Base-by-base conservation (phyloP, 768 basidiomycete genomes). In the Tylopilus felleus region DNA sequence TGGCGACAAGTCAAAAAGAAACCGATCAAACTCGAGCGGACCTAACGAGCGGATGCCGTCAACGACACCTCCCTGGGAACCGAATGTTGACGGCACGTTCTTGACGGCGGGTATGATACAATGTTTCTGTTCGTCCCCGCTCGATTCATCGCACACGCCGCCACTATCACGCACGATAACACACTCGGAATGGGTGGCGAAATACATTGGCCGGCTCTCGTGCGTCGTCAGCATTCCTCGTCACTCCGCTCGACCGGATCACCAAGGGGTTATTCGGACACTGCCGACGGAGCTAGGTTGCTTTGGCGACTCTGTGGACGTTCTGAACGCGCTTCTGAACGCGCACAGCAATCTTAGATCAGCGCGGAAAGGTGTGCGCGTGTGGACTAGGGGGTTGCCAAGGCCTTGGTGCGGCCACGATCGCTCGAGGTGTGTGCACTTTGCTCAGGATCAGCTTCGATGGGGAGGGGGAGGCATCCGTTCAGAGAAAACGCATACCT, bases 281-380 rank as follows among this genome's bases (percentile, higher is more conserved):
- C 40, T 61, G 21, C 51, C 47, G 44, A 59, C 53, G 65, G 56
- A 52, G 47, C 48, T 38, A 27, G 35, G 46, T 56, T 46, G 43
- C 55, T 50, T 48, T 60, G 51, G 51, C 40, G 53, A 52, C 53
- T 58, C n/a, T 66, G 51, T 14, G 39, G 49, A 22, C 44, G 22
- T 57, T 60, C 52, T 53, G 23, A 41, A 41, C 23, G 17, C 29
- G 13, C 40, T 56, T 56, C 41, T 29, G 33, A 47, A 35, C 31
- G 49, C 19, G 9, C 29, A 52, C 40, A 51, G 29, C 45, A 57
- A 65, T 65, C 61, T 65, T 25, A 58, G 65, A 61, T 66, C 51
- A 56, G 41, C 50, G 47, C 41, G 25, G 27, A 45, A 40, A 44
- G 57, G 29, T 19, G 45, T 41, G 23, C 6, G 47, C 25, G 25